Evolutionary conservation across 108 stramenopile species (phyloP), one percentile per base, ranked within the genome.

Genomic region (Parmales sp.): DNA sequence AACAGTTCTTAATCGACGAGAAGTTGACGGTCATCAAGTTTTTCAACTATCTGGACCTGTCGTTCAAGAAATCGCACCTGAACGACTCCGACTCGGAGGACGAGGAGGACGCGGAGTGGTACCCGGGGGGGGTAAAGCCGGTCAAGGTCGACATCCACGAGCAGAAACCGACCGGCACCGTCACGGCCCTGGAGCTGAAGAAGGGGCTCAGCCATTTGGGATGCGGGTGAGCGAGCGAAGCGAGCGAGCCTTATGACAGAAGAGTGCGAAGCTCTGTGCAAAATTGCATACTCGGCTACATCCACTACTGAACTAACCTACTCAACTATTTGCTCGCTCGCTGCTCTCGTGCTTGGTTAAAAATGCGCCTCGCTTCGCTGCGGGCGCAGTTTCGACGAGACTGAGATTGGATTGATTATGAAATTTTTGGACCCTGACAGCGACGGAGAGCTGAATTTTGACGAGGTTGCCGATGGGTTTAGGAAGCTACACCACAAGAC

Each of bases 321-420:
- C n/a, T n/a, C n/a, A n/a, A n/a, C n/a, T n/a, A n/a, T n/a, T n/a
- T n/a, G n/a, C n/a, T n/a, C n/a, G n/a, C n/a, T n/a, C n/a, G n/a
- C n/a, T n/a, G n/a, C n/a, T n/a, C n/a, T n/a, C n/a, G n/a, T n/a
- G n/a, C n/a, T n/a, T n/a, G n/a, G n/a, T n/a, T n/a, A n/a, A n/a
- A n/a, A n/a, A n/a, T n/a, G n/a, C n/a, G n/a, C n/a, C n/a, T n/a
- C n/a, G n/a, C n/a, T n/a, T n/a, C n/a, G n/a, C n/a, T n/a, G n/a
- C n/a, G n/a, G n/a, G n/a, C n/a, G n/a, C n/a, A n/a, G n/a, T 34
- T 60, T 60, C 16, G 54, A 60, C 54, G 54, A 60, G 54, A 60
- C 54, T 5, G 54, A 60, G 54, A 60, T 60, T 31, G 54, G 54
- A 16, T 34, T 60, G 2, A 60, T 60, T 3, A 60, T 60, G 54